These are phyloP conservation scores for Danielozyma ontarioensis DNA, from an alignment of 805 yeast species.

Conservation along the genomic window DNA sequence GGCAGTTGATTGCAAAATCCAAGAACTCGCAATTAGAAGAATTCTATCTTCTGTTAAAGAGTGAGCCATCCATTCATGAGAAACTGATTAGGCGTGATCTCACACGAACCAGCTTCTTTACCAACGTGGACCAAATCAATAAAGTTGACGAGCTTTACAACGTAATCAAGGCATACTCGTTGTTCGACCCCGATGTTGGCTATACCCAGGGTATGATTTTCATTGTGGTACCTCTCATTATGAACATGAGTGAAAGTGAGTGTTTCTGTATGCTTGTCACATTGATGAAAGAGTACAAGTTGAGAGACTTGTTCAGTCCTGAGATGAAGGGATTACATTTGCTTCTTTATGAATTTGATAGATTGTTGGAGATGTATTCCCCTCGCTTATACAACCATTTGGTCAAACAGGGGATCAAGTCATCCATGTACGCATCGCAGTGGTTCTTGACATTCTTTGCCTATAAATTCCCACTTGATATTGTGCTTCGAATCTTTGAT, in stretches of 20 bases:
- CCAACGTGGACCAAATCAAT: slow-evolving; percentile 47
- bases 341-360: slow-evolving; percentile 82
- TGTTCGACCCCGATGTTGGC: slow-evolving; percentile 89
- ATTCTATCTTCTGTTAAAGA: slow-evolving; percentile 47
- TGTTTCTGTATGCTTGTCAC: slow-evolving; percentile 77
- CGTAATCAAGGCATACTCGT: slow-evolving; percentile 77
- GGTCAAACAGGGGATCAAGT: slow-evolving; percentile 77
- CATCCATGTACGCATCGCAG: slow-evolving; percentile 96
- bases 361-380: slow-evolving; percentile 69
- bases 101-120: slow-evolving; percentile 78
- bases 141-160: slow-evolving; percentile 62
- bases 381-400: slow-evolving; percentile 76
- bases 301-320: slow-evolving; percentile 73
- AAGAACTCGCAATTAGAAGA: slow-evolving; percentile 63
- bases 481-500: slow-evolving; percentile 85
- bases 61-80: slow-evolving; percentile 57
- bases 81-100: slow-evolving; percentile 77
- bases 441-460: slow-evolving; percentile 97
- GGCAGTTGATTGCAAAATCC: slow-evolving; percentile 86
- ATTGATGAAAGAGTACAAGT: slow-evolving; percentile 79
- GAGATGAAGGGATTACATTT: slow-evolving; percentile 93
- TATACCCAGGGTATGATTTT: slow-evolving; percentile 99
- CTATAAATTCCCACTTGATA: slow-evolving; percentile 85
- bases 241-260: slow-evolving; percentile 79
- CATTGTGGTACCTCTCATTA: slow-evolving; percentile 74